phyloP scores from a whole-genome alignment of 345 rosid species.

The Corymbia maculata region DNA sequence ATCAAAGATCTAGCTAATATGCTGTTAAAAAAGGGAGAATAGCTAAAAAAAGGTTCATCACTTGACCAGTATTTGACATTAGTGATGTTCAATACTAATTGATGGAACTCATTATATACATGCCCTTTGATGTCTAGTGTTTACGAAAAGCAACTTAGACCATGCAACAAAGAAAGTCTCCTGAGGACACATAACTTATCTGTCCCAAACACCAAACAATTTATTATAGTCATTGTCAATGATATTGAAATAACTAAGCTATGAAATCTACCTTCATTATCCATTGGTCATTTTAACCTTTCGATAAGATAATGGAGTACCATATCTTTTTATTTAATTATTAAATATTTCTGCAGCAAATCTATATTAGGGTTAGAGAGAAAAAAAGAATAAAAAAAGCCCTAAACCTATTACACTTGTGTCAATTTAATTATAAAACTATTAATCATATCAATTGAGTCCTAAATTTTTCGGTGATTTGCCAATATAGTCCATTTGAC shows the following conservation, averaged over 20 bases:
- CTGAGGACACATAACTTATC: background rate
- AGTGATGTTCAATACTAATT: background rate
- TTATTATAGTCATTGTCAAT: background rate
- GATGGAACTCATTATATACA: background rate
- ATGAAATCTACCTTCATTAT: background rate
- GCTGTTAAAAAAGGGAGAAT: background rate
- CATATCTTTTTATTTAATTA: background rate
- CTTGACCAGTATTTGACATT: background rate
- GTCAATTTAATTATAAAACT: rapidly evolving
- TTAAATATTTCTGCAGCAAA: background rate
- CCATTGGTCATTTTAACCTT: background rate
- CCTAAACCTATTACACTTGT: too few relatives aligned
- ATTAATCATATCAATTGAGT: too few relatives aligned
- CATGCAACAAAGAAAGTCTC: background rate
- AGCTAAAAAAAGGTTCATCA: background rate
- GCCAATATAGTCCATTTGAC: too few relatives aligned
- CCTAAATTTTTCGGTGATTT: too few relatives aligned
- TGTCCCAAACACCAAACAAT: background rate
- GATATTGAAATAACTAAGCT: background rate
- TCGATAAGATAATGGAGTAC: background rate
- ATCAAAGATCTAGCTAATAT: background rate
- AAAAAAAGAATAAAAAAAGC: too few relatives aligned
- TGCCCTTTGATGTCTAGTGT: background rate
- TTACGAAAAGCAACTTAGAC: background rate
- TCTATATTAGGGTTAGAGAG: background rate